Base-by-base conservation (phyloP, 257 asterid genomes). In the Asclepias syriaca region DNA sequence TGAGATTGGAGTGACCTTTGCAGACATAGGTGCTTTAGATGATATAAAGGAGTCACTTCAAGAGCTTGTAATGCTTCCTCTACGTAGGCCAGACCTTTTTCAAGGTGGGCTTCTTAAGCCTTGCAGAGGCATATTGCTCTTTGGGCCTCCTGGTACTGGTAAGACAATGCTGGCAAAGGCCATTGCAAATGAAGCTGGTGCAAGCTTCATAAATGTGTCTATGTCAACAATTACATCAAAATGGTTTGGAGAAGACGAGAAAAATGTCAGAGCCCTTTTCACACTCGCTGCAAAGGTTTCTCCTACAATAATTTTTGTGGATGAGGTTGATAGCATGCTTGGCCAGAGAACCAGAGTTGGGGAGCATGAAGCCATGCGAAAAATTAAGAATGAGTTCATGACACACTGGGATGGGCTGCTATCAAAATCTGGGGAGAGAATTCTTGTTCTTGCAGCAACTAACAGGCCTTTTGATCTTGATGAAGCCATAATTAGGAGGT, bases 131-230 rank as follows among this genome's bases (percentile, higher is more conserved):
- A 92, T 95, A 80, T 78, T 95, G 69, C 99, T 92, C 75, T 95
- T 95, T 60, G 98, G 99, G 21, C 99, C 99, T 65, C 99, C 99
- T 2, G 99, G 98, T 54, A 95, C 99, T 1, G 99, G 99, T n/a
- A 95, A 95, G 78, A 95, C 99, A n/a, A 95, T 95, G 99, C 89
- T 95, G n/a, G 99, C 99, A 45, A 95, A 95, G 83, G 99, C 99
- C 75, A 95, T 95, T 29, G 98, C 98, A 69, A 88, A 83, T 54
- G 99, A 94, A 79, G 99, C 99, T 46, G 98, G 97, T 45, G 99
- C 99, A 13, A 94, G 99, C 86, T 91, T 94, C 84, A 91, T 94
- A 74, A 94, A 94, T 64, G 98, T 94, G 54, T 91, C 97, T 5
- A 94, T 94, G 99, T 94, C 98, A 22, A 95, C 97, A 32, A 90